A percentile compares a stretch with the other conserved stretches of the same genome.
Evolutionary conservation across 305 asterid genomes (phyloP).

Genomic region (Fraxinus sp.): DNA sequence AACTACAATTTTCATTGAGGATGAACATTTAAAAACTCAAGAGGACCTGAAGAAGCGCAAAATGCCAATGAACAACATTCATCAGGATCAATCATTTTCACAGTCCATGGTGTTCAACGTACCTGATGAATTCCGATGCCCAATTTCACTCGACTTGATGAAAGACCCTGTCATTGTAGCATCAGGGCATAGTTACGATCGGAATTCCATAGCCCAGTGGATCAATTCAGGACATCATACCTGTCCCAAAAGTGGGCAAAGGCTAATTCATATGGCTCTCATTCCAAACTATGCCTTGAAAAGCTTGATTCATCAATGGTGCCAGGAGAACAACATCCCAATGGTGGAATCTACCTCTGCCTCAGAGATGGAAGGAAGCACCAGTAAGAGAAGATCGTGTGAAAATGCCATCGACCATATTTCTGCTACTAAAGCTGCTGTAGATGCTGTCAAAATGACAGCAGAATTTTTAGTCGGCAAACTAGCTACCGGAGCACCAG

Average conservation of each 20-base stretch:
- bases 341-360: slow-evolving; percentile 40
- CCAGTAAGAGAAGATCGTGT: slow-evolving; percentile 43
- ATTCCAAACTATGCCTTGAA: slow-evolving; percentile 72
- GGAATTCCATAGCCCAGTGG: slow-evolving; percentile 74
- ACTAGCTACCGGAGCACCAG: slow-evolving; percentile 71
- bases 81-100: slow-evolving; percentile 39
- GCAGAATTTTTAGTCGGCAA: slow-evolving; percentile 75
- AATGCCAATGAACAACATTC: slow-evolving; percentile 21
- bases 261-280: slow-evolving; percentile 79
- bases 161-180: slow-evolving; percentile 75
- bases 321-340: slow-evolving; percentile 64
- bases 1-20: slow-evolving; percentile 33
- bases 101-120: slow-evolving; percentile 38
- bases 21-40: slow-evolving; percentile 26
- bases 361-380: slow-evolving; percentile 37
- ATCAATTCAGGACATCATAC: slow-evolving; percentile 78
- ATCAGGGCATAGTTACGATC: slow-evolving; percentile 83
- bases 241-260: slow-evolving; percentile 82
- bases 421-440: slow-evolving; percentile 60
- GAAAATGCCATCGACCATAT: slow-evolving; percentile 57
- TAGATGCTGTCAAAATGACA: slow-evolving; percentile 71
- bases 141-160: slow-evolving; percentile 78
- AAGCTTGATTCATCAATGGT: slow-evolving; percentile 71
- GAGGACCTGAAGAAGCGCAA: slow-evolving; percentile 47
- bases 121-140: slow-evolving; percentile 80